A percentile compares a stretch with the other conserved stretches of the same genome.
Conservation (phyloP, 208 protist genomes). For the Trypanosoma cruzi region DNA sequence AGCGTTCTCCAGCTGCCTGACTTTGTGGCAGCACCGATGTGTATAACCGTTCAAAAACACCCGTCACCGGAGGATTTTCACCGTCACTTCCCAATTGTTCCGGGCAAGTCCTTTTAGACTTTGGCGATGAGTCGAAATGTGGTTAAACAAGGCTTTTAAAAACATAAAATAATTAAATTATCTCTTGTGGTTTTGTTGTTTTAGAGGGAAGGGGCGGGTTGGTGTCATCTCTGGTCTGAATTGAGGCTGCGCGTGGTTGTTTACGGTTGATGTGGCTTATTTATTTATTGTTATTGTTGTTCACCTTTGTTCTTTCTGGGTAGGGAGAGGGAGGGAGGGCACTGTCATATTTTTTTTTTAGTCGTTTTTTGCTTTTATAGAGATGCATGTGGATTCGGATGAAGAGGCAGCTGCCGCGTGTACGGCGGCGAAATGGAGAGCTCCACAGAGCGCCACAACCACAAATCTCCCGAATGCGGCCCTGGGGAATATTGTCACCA, state of each 20-base stretch:
- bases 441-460: not conserved
- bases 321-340: too few species aligned
- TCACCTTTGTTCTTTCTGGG: too few species aligned
- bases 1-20: conserved; percentile 34
- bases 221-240: not conserved
- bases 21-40: conserved; percentile 14
- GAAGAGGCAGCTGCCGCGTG: conserved; percentile 29
- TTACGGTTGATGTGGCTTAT: not conserved
- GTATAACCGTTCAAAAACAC: conserved; percentile 11
- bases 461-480: not conserved
- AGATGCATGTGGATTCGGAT: conserved; percentile 26
- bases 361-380: not conserved
- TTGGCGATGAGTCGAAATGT: not conserved
- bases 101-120: conserved; percentile 11
- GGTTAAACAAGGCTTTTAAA: not conserved
- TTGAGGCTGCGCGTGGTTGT: not conserved
- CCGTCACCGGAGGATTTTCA: conserved; percentile 23
- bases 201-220: not conserved
- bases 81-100: conserved; percentile 8
- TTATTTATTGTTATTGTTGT: too few species aligned
- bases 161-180: not conserved
- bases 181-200: not conserved
- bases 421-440: not conserved
- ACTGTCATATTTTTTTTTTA: not conserved
- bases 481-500: conserved; percentile 9